Conservation (phyloP, 495 filamentous ascomycete genomes). For the Penicillium goetzii region DNA sequence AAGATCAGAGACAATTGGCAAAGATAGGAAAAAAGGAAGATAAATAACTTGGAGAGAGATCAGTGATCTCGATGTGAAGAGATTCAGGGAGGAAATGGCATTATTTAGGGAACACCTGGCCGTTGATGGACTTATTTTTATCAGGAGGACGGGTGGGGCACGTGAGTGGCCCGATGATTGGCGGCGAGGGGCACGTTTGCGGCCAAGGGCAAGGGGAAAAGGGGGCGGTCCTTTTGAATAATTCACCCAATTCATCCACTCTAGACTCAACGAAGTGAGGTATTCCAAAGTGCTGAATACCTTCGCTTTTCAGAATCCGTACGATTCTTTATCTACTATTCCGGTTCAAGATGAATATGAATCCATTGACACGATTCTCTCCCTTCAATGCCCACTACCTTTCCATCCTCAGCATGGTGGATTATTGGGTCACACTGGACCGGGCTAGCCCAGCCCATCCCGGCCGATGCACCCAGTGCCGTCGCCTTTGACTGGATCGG, state of each 20-base stretch:
- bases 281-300: no score
- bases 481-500: conserved; percentile 22
- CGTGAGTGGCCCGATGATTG: conserved; percentile 35
- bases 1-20: conserved; percentile 17
- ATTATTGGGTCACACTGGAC: conserved; percentile 15
- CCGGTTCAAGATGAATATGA: neutral
- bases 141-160: conserved; percentile 31
- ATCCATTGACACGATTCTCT: neutral
- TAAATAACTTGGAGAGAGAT: conserved; percentile 15
- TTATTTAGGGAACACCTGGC: conserved; percentile 41
- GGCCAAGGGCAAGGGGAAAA: conserved; percentile 37
- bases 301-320: neutral
- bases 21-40: conserved; percentile 15
- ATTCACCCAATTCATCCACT: neutral
- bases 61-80: conserved; percentile 18
- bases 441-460: conserved; percentile 18
- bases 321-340: neutral
- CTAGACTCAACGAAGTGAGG: neutral
- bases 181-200: conserved; percentile 35
- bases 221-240: conserved; percentile 17
- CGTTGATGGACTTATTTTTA: conserved; percentile 42
- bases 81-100: conserved; percentile 21
- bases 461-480: conserved; percentile 18
- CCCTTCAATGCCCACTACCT: neutral
- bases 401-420: neutral